Percentiles rank a stretch among this genome's conserved stretches.
phyloP scores from a whole-genome alignment of 148 eudicot genomes.

The Euryodendron excelsum region DNA sequence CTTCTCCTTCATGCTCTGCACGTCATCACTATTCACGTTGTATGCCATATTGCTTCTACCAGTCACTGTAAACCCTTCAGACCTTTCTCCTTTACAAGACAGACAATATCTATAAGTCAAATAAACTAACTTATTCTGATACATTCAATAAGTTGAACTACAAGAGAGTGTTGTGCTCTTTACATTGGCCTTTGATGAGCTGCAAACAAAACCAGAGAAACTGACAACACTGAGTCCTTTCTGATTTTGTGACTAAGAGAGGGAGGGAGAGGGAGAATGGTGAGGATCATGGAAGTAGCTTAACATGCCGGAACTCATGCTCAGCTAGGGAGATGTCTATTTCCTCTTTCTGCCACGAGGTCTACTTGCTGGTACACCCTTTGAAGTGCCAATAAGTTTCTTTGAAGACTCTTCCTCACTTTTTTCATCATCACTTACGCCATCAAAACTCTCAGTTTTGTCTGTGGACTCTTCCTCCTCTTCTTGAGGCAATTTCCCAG shows the following conservation, averaged over 20 bases:
- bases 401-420: slow-evolving; percentile 31
- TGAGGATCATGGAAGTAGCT: not conserved
- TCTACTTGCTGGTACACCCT: slow-evolving; percentile 30
- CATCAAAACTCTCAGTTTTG: slow-evolving; percentile 56
- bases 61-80: too few relatives aligned
- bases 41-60: too few relatives aligned
- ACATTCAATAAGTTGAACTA: not conserved
- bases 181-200: not conserved
- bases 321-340: not conserved
- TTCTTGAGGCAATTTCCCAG: slow-evolving; percentile 41
- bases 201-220: not conserved
- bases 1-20: too few relatives aligned
- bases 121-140: not conserved
- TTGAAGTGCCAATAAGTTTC: slow-evolving; percentile 36
- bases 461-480: slow-evolving; percentile 73
- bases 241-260: not conserved
- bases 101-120: not conserved
- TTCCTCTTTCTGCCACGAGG: slow-evolving; percentile 56
- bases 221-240: not conserved
- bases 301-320: not conserved
- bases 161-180: not conserved
- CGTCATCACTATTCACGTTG: too few relatives aligned
- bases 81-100: not conserved
- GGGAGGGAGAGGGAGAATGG: not conserved
- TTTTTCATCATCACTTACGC: slow-evolving; percentile 37